These are phyloP conservation scores for Amanita exitialis DNA, from an alignment of 768 basidiomycete species.

Conservation along the genomic window DNA sequence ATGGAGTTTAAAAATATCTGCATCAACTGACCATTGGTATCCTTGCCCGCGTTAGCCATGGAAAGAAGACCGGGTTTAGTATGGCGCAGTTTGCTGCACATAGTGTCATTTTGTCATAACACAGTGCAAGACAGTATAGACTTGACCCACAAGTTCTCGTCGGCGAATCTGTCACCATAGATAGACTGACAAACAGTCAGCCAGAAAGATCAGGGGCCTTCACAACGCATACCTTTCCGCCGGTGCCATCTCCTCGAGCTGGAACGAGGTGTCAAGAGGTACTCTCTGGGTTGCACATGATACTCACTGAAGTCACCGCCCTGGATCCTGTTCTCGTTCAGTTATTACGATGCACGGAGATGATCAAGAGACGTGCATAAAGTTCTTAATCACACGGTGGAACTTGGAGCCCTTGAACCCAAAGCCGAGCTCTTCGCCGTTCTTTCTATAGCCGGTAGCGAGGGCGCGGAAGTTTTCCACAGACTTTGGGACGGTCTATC, in stretches of 20 bases:
- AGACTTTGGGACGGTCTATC: constrained; percentile 88
- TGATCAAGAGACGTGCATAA: constrained; percentile 46
- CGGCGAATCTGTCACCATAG: constrained; percentile 83
- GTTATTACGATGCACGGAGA: background rate
- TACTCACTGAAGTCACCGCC: constrained; percentile 94
- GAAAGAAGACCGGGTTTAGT: constrained; percentile 79
- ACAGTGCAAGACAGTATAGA: background rate
- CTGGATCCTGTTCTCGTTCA: constrained; percentile 64
- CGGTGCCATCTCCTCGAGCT: constrained; percentile 84
- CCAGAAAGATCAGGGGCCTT: background rate
- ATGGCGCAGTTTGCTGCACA: constrained; percentile 85
- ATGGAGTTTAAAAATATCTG: background rate
- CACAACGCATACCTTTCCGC: constrained; percentile 57
- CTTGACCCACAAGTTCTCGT: constrained; percentile 86
- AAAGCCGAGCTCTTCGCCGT: constrained; percentile 68
- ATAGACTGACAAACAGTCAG: constrained; percentile 47
- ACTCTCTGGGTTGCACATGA: background rate
- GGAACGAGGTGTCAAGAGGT: constrained; percentile 9
- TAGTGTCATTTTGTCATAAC: constrained; percentile 6
- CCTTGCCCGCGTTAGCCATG: constrained; percentile 91
- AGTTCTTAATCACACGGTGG: constrained; percentile 92
- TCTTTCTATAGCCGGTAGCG: constrained; percentile 72
- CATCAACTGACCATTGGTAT: constrained; percentile 69
- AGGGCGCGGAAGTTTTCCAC: constrained; percentile 97
- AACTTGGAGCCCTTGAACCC: constrained; percentile 96